Base-by-base conservation (phyloP, 345 rosid genomes). In the Passiflora organensis region DNA sequence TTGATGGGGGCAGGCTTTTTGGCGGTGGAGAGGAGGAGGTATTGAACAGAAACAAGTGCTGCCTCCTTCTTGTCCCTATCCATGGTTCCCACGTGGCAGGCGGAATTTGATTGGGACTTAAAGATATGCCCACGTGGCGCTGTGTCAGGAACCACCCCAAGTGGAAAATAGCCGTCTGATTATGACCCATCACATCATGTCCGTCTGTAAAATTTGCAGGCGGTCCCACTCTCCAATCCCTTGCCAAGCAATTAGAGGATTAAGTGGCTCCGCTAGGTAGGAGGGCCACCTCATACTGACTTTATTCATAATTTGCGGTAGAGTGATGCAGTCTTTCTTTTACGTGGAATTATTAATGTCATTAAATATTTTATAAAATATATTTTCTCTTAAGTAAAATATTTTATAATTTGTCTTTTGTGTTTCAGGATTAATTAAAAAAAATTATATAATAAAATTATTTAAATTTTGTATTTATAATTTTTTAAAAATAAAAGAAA, bases 151-250 rank as follows among this genome's bases (percentile, higher is more conserved):
- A 23, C 46, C 69, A 21, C 48, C 36, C 20, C 12, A 15, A 25
- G 52, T 32, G 54, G 57, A 58, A 59, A 42, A 45, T 24, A 65
- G 73, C 81, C 80, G 69, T 62, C 55, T 51, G 73, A 80, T 78
- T 58, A 17, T 45, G 71, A 70, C 67, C 51, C 56, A 53, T 81
- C 81, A 65, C 79, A 68, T 75, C 81, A 65, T 55, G 47, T 59
- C 66, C 70, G 55, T 55, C 70, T 15, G 57, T 69, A 32, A 38
- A n/a, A 17, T 24, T 50, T 54, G 63, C 75, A 64, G 69, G 60
- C 57, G 76, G 78, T 64, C 80, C 78, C 73, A 62, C 59, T 24
- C 15, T 22, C 42, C 45, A 12, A 43, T 2, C 19, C n/a, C 1
- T 41, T 41, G 43, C 10, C 34, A 17, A 12, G 25, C 55, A 51